Percentiles rank a stretch among this genome's conserved stretches.
phyloP scores from a whole-genome alignment of 345 rosid species.

The Lepidium didymum region DNA sequence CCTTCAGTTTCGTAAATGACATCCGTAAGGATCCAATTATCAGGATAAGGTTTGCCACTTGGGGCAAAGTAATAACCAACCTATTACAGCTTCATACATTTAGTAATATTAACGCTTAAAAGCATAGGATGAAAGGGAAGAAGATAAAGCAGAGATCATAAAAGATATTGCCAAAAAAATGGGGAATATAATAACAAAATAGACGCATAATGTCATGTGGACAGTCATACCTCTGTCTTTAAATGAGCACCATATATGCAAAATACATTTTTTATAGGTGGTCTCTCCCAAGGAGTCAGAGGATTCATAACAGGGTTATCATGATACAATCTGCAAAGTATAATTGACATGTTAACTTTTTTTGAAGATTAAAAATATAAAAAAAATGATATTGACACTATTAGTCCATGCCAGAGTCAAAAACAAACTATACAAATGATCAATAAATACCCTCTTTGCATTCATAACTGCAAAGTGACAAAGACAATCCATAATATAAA shows the following conservation, averaged over 20 bases:
- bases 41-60: constrained; percentile 98
- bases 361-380: neutral
- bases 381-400: neutral
- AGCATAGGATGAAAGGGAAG: constrained; percentile 1
- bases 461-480: neutral
- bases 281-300: constrained; percentile 97
- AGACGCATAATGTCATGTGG: neutral
- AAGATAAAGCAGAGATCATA: neutral
- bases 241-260: constrained; percentile 87
- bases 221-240: constrained; percentile 77
- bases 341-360: neutral
- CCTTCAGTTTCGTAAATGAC: constrained; percentile 87
- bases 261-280: constrained; percentile 89
- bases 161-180: neutral
- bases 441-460: neutral
- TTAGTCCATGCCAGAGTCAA: neutral
- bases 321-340: constrained; percentile 69
- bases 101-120: neutral
- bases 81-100: constrained; percentile 39
- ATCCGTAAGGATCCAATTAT: constrained; percentile 97
- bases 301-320: constrained; percentile 88
- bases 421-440: neutral
- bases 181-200: constrained; percentile 3
- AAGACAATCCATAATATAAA: neutral
- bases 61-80: constrained; percentile 97